Base-by-base conservation (phyloP, 805 yeast species). In the Pichia exigua region DNA sequence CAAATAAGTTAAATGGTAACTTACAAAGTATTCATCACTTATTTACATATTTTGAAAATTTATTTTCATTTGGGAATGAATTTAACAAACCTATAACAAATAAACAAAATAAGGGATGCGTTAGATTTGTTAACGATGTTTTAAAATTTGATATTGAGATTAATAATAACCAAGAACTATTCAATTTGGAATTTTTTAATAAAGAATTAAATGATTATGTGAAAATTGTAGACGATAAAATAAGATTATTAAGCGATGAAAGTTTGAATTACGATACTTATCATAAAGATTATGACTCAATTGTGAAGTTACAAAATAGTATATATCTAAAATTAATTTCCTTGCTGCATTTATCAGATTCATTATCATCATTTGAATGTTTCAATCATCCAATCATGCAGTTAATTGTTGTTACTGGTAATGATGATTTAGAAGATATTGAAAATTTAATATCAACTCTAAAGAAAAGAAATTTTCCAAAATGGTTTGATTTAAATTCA, bases 301-400 rank as follows among this genome's bases (percentile, higher is more conserved):
- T 47, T 15, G 41, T 30, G 21, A 44, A 24, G 11, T 46, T 77
- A 42, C 73, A 72, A 48, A 72, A 72, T 49, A 72, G 79, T 4
- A 67, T 83, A 11, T 87, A 83, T 62, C 68, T 79, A 54, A 77
- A 76, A 48, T 74, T 81, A 56, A 74, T 85, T 57, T 74, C 82
- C 30, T 76, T 80, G 56, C 61, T 85, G 42, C 70, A 85, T 9
- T 75, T 88, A 4, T 73, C 85, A 13, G 75, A 79, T 15, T 74
- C 75, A 9, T 67, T 87, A 10, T 80, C 87, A 2, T 82, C 92
- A 2, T 88, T 87, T 63, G 97, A 92, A 65, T 83, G 89, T 6
- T 82, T 90, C 65, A 83, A 86, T 57, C 97, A 91, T 63, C 97
- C 97, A 0, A 78, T 89, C 2, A 76, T 87, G 2, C 85, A 90